Evolutionary conservation across 1,139 yeast species (phyloP), one percentile per base, ranked within the genome.

Genomic region (Candida anutae): DNA sequence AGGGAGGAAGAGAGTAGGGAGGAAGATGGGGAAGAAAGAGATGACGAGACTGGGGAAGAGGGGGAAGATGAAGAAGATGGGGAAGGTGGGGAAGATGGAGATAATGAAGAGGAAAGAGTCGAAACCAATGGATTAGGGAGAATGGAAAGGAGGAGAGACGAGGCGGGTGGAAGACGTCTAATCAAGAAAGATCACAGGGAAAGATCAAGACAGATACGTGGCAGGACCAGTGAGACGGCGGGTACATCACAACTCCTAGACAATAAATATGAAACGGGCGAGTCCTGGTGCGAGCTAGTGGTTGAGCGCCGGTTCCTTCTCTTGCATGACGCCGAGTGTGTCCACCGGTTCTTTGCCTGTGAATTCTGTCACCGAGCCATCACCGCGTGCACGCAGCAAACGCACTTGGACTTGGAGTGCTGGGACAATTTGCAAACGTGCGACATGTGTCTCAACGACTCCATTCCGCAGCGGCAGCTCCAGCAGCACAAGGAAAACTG

Each of bases 321-420:
- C 13, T 40, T 35, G 1, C 16, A 26, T 6, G 13, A 21, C 8
- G 38, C 39, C 1, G 36, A 34, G 13, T 62, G 59, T 40, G 45
- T 66, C 1, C 78, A 72, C 35, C 36, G 40, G 25, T 20, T 43
- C 5, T 53, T 46, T 28, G 46, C 48, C 11, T 72, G 78, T 42
- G 38, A 43, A 4, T 48, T 45, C 36, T 77, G 84, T 45, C 43
- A 47, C 2, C 33, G 39, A 6, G 24, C 42, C 16, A 40, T 74
- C 6, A 51, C 59, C 13, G 46, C 43, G 22, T 43, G 63, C 3
- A 47, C 55, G 4, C 41, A 58, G 28, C 42, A 43, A 4, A 21
- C 25, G 1, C 78, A 72, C 40, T 45, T 67, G 24, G 43, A 48
- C 2, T 34, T 43, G 1, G 62, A 62, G 26, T 74, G 79, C 42